Base-by-base conservation (phyloP, 352 stramenopile genomes). In the Phytophthora aleatoria region DNA sequence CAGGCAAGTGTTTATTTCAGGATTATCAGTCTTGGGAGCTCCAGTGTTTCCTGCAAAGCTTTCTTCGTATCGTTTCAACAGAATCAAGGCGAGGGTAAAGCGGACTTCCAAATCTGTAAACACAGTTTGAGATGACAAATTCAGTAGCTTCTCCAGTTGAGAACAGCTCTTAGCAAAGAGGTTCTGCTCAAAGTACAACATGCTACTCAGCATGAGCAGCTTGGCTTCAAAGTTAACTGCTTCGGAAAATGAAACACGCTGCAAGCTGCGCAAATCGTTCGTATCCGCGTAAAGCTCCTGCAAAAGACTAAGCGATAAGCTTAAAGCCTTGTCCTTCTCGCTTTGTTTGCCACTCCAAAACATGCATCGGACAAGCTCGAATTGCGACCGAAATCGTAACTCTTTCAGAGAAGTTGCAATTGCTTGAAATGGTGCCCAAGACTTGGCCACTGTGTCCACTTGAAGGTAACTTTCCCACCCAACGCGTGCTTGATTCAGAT, bases 381-480 rank as follows among this genome's bases (percentile, higher is more conserved):
- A 76, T 7, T 63, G 69, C 16, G 67, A 68, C 20, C 74, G 64
- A 26, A 81, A 41, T 1, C 64, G 45, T 16, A 86, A 16, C 11
- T 69, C 54, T 12, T 42, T 49, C 50, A 73, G 26, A 26, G 54
- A 47, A 44, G 7, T 16, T 12, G 39, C 44, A 27, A 67, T 48
- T 10, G 8, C 39, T 67, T 67, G 38, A 49, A 71, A 64, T 24
- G 38, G 9, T 36, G 51, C 12, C 67, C 55, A 74, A 36, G 51
- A 50, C 26, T 30, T 53, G 35, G 49, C 43, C 12, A 68, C 48
- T 12, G 45, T n/a, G 48, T 64, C 58, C 38, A 61, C 42, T 39
- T 30, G 49, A 7, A 87, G 41, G 30, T 74, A 87, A 10, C 58
- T 77, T 50, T 87, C 64, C 42, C 74, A 90, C 1, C 80, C 80